phyloP scores from a whole-genome alignment of 2,329 filamentous ascomycete genomes.

The Fusarium sp. region DNA sequence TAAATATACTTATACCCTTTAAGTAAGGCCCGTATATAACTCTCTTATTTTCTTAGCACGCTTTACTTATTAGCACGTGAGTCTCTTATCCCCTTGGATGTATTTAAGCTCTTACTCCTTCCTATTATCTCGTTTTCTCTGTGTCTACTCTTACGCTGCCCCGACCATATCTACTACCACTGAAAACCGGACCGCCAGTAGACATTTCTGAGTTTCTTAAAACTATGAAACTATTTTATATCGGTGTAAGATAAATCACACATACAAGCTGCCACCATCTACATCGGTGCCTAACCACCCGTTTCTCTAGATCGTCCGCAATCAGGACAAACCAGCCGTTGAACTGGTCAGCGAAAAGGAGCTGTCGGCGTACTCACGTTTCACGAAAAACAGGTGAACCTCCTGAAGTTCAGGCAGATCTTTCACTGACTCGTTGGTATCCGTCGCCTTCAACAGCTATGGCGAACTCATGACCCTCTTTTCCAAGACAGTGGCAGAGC shows the following conservation, averaged over 20 bases:
- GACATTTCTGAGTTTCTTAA: neutral
- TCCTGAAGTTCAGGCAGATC: neutral
- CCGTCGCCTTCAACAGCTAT: constrained; percentile 50
- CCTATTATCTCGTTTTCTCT: neutral
- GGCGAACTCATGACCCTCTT: constrained; percentile 84
- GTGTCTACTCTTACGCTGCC: neutral
- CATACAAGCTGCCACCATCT: neutral
- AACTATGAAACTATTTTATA: neutral
- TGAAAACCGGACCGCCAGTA: neutral
- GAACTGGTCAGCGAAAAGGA: neutral
- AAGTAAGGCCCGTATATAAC: neutral
- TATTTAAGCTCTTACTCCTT: neutral
- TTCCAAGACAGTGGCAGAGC: constrained; percentile 88
- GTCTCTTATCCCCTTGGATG: neutral
- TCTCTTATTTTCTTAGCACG: neutral
- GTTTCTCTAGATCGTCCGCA: neutral
- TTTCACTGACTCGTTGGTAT: neutral
- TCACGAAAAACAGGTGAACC: neutral
- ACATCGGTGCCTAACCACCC: neutral
- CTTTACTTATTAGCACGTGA: neutral
- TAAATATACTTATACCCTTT: no score
- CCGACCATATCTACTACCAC: neutral
- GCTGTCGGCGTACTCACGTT: neutral
- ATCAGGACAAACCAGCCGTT: neutral
- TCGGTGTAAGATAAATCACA: neutral